Evolutionary conservation across 1,284 basidiomycete species (phyloP).

Genomic region (Tylopilus orsonianus): DNA sequence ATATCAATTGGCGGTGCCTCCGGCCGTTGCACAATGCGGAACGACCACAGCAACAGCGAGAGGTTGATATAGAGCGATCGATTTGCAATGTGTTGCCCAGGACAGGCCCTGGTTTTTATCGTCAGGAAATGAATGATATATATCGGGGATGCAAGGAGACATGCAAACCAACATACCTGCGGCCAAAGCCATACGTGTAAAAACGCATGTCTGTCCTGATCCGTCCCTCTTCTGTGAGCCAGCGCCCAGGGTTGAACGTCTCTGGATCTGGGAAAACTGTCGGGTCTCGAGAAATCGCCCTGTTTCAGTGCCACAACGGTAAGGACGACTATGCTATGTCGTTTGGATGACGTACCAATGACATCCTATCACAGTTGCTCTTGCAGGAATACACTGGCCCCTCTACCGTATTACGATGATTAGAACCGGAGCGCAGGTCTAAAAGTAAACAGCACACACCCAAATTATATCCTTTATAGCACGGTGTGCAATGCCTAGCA

Average conservation of each 20-base stretch:
- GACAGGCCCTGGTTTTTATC: too few species aligned
- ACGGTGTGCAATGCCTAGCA: conserved; percentile 35
- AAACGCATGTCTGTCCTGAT: conserved; percentile 24
- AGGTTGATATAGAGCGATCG: too few species aligned
- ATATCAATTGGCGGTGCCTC: too few species aligned
- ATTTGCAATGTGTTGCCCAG: too few species aligned
- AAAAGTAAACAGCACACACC: conserved; percentile 22
- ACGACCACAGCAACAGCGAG: too few species aligned
- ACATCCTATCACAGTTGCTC: conserved; percentile 13
- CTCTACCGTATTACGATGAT: conserved; percentile 5
- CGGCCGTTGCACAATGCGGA: too few species aligned
- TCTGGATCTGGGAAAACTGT: conserved; percentile 31
- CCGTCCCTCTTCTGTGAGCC: too few species aligned
- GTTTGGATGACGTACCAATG: conserved; percentile 10
- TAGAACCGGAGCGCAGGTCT: not conserved
- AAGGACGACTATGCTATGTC: not conserved
- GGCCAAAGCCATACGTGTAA: too few species aligned
- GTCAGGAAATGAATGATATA: too few species aligned
- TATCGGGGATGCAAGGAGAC: too few species aligned
- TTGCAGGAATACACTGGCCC: conserved; percentile 16
- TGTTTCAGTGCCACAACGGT: not conserved
- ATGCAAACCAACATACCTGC: too few species aligned
- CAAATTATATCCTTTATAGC: conserved; percentile 40
- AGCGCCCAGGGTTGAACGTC: conserved; percentile 35
- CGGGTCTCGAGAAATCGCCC: conserved; percentile 17